Evolutionary conservation across 352 stramenopile species (phyloP), one percentile per base, ranked within the genome.

Genomic region (Phytophthora lateralis): DNA sequence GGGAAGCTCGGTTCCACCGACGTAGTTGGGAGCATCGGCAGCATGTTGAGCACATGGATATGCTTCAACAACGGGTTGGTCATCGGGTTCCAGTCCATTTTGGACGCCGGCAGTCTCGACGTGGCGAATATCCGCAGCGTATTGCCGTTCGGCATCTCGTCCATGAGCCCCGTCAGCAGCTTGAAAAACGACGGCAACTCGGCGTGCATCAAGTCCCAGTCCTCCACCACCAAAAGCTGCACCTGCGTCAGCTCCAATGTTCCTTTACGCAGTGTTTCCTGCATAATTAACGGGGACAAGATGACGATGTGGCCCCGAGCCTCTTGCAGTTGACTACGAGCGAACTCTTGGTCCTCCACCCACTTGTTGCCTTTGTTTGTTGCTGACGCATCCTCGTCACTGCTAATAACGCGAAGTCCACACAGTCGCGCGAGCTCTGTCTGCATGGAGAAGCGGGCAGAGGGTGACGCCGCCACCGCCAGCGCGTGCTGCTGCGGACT

Each of bases 171-270:
- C 41, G 62, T 59, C 27, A 84, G 10, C 1, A 73, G 56, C 21
- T 75, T 75, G 59, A 79, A 93, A 39, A 91, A 87, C 10, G 78
- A 82, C 35, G 85, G 85, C 47, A 83, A 51, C 51, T 80, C 70
- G 2, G 70, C 63, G 39, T 91, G 73, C 20, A 93, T 78, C 20
- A 89, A 57, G 50, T 95, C 84, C 15, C 73, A 86, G 30, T 70
- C 66, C 49, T 95, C 82, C 14, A 93, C 57, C 6, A 90, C 76
- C 20, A 95, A 27, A 7, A 91, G 47, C 7, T 50, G 57, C 14
- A 95, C 63, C 10, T 75, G 29, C 7, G 27, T n/a, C 0, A 85
- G 45, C 7, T 32, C 3, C 6, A 91, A 12, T 0, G 21, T 7
- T 3, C 54, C 38, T 49, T 69, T 80, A 3, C 81, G 75, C 30